Evolutionary conservation across 441 rosid species (phyloP).

Genomic region (Erysimum pusillum): DNA sequence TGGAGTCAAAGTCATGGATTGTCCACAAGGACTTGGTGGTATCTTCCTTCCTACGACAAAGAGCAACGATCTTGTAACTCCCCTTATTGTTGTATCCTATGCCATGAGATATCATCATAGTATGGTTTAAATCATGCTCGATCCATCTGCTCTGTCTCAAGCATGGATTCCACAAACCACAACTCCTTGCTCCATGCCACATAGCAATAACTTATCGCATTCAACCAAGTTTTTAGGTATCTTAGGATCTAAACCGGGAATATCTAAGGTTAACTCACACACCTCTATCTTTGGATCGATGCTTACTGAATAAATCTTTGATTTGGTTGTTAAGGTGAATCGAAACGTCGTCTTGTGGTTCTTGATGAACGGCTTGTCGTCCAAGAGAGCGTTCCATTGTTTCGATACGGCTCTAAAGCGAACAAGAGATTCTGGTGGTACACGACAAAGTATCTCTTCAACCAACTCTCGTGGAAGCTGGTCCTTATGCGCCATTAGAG

Average conservation of each 20-base stretch:
- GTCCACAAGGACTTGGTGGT: not conserved
- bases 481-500: not conserved
- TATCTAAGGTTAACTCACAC: not conserved
- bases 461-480: not conserved
- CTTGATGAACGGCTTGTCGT: constrained; percentile 4
- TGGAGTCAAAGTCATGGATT: not conserved
- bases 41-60: not conserved
- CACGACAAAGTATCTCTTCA: constrained; percentile 17
- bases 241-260: not conserved
- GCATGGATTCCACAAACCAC: not conserved
- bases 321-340: not conserved
- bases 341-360: not conserved
- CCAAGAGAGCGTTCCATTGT: not conserved
- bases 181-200: not conserved
- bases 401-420: not conserved
- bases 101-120: not conserved
- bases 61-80: not conserved
- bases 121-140: not conserved
- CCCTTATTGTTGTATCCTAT: not conserved
- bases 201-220: not conserved
- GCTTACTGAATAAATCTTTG: not conserved
- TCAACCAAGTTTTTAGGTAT: not conserved
- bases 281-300: constrained; percentile 2
- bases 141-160: constrained; percentile 2
- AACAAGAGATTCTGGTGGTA: not conserved